These are phyloP conservation scores for Cyclotella sp. DNA, from an alignment of 108 stramenopile genomes.

Conservation along the genomic window DNA sequence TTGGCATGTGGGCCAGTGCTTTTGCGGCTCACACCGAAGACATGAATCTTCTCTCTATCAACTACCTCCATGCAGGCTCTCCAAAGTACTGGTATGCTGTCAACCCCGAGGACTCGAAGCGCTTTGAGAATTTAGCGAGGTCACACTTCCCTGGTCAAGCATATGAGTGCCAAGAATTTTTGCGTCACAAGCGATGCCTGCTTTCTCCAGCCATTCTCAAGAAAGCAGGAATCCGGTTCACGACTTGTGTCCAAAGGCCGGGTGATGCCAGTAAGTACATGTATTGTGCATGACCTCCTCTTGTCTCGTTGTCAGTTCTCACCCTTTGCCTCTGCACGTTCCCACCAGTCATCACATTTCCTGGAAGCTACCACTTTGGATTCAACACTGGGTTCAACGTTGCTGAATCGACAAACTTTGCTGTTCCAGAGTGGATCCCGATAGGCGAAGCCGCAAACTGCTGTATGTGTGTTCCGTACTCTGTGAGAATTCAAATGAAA, in stretches of 20 bases:
- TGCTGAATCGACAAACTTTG: conserved; percentile 97
- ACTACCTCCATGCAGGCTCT: conserved; percentile 96
- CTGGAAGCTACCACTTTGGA: conserved; percentile 96
- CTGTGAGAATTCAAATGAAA: conserved; percentile 92
- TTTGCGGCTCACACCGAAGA: conserved; percentile 98
- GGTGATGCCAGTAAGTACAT: conserved; percentile 85
- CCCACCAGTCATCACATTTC: conserved; percentile 88
- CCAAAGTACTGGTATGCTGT: conserved; percentile 99
- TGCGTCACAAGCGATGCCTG: conserved; percentile 96
- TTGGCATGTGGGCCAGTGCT: conserved; percentile 90
- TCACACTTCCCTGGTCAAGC: conserved; percentile 74
- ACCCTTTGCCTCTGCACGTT: too few relatives aligned
- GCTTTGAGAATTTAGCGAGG: conserved; percentile 86
- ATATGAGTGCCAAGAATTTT: conserved; percentile 86
- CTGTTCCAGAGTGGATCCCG: conserved; percentile 93
- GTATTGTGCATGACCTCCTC: not conserved
- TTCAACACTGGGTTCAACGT: conserved; percentile 98
- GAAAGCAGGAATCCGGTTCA: conserved; percentile 92
- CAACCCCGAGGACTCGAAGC: conserved; percentile 71
- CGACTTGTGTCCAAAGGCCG: conserved; percentile 90
- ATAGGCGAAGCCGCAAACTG: conserved; percentile 76
- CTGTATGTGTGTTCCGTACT: conserved; percentile 93
- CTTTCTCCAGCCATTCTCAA: conserved; percentile 86
- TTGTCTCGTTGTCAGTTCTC: not conserved
- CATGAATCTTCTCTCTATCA: conserved; percentile 97